Conservation (phyloP, 495 filamentous ascomycete genomes). For the Penicillium riverlandense region DNA sequence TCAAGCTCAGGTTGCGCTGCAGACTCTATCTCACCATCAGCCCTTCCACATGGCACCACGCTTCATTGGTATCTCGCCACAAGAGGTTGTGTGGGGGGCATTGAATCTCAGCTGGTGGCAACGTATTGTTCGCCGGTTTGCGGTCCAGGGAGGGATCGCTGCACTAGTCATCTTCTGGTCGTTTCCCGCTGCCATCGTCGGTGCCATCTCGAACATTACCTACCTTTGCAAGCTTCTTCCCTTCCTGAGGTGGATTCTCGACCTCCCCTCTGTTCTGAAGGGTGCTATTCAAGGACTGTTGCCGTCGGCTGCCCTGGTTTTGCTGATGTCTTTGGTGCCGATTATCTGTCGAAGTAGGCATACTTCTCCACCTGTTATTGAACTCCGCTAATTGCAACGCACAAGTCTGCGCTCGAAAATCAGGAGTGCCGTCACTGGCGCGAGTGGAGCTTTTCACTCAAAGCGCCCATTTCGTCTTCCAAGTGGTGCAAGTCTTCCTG, state of each 20-base stretch:
- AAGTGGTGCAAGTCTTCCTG: slow-evolving; percentile 86
- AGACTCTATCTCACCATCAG: slow-evolving; percentile 76
- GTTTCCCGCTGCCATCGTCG: slow-evolving; percentile 77
- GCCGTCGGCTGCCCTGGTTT: slow-evolving; percentile 65
- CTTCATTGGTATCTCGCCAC: slow-evolving; percentile 69
- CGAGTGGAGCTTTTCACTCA: slow-evolving; percentile 80
- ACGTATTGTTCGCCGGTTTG: slow-evolving; percentile 58
- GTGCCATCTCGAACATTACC: slow-evolving; percentile 71
- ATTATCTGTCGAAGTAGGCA: slow-evolving; percentile 67
- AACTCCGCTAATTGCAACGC: neutral
- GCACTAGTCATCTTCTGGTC: slow-evolving; percentile 88
- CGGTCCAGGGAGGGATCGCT: slow-evolving; percentile 58
- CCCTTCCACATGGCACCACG: slow-evolving; percentile 81
- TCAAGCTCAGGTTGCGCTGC: slow-evolving; percentile 73
- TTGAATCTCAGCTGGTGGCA: slow-evolving; percentile 81
- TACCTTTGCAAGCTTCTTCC: slow-evolving; percentile 52
- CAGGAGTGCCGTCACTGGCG: slow-evolving; percentile 69
- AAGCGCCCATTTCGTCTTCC: slow-evolving; percentile 85
- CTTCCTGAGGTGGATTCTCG: slow-evolving; percentile 62
- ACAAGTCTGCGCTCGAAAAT: slow-evolving; percentile 58
- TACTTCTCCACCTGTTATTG: neutral
- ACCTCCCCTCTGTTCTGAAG: slow-evolving; percentile 61
- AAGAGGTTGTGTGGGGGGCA: slow-evolving; percentile 77
- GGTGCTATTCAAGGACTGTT: slow-evolving; percentile 76
- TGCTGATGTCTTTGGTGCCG: slow-evolving; percentile 83